Percentiles rank a stretch among this genome's conserved stretches.
These are phyloP conservation scores for Lactarius evosmus DNA, from an alignment of 768 basidiomycete genomes.

Conservation along the genomic window DNA sequence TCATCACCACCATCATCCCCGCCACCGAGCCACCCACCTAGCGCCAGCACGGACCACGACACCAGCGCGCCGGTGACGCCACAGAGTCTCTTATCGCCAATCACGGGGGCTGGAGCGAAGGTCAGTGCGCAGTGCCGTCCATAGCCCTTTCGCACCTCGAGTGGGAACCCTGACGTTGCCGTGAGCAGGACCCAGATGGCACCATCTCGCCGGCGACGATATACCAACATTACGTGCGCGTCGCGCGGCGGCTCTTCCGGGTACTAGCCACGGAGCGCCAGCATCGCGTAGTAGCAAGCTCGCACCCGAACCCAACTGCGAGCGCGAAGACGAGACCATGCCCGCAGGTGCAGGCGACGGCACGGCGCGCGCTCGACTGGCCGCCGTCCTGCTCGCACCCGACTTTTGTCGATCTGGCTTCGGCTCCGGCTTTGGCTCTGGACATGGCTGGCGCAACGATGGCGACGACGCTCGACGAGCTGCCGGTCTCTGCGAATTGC, in stretches of 20 bases:
- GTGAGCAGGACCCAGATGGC: background rate
- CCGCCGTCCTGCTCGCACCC: background rate
- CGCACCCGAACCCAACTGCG: background rate
- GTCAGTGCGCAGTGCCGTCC: background rate
- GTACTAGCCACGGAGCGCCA: background rate
- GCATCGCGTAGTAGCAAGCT: background rate
- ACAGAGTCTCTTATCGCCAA: background rate
- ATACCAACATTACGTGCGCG: background rate
- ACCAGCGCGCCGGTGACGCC: slow-evolving; percentile 12
- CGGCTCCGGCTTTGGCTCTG: background rate
- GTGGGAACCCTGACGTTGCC: background rate
- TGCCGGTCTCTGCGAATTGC: slow-evolving; percentile 4
- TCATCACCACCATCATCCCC: background rate
- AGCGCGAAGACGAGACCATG: background rate
- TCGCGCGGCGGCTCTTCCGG: slow-evolving; percentile 4
- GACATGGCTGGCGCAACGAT: background rate
- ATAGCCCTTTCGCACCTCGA: too few species aligned
- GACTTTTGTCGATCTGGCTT: background rate
- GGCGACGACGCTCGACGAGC: slow-evolving; percentile 13
- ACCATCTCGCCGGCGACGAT: slow-evolving; percentile 3
- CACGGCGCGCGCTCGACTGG: background rate
- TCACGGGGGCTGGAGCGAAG: background rate
- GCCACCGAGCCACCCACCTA: background rate
- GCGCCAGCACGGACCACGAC: background rate
- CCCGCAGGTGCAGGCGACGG: background rate